These are phyloP conservation scores for Lactifluus hygrophoroides DNA, from an alignment of 768 basidiomycete species.

Conservation along the genomic window DNA sequence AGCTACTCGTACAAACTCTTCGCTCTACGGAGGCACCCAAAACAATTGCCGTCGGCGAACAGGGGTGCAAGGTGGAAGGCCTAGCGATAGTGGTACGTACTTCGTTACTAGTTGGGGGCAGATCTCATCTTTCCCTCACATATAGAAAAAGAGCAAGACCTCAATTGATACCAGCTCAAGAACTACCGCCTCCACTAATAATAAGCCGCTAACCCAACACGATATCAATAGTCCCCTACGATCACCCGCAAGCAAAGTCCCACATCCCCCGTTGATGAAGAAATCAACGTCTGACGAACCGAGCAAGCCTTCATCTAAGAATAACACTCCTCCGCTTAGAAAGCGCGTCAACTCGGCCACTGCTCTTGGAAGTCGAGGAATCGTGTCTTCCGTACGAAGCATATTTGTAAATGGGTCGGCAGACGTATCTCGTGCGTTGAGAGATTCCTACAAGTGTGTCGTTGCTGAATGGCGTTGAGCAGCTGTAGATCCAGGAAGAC, in stretches of 20 bases:
- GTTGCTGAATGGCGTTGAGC: neutral
- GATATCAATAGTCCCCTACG: conserved; percentile 13
- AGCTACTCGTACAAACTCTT: conserved; percentile 53
- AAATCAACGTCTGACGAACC: conserved; percentile 9
- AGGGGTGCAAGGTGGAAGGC: conserved; percentile 39
- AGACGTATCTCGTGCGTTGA: neutral
- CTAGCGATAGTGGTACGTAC: conserved; percentile 49
- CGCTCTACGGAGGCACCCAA: conserved; percentile 60
- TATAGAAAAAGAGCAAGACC: conserved; percentile 20
- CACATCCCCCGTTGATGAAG: neutral
- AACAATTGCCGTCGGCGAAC: conserved; percentile 41
- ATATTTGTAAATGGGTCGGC: conserved; percentile 9
- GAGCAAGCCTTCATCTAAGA: neutral
- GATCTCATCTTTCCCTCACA: neutral
- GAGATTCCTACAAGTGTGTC: neutral
- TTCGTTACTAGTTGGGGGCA: neutral
- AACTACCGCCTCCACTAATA: conserved; percentile 24
- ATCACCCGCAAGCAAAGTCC: conserved; percentile 1
- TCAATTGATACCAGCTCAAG: conserved; percentile 24
- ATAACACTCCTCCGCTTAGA: neutral
- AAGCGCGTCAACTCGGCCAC: conserved; percentile 20
- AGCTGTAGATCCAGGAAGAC: neutral
- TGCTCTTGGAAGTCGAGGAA: conserved; percentile 13
- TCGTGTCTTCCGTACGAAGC: conserved; percentile 15
- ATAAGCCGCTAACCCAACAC: conserved; percentile 22